These are phyloP conservation scores for Durusdinium trenchii DNA, from an alignment of 73 alveolate genomes.

Conservation along the genomic window DNA sequence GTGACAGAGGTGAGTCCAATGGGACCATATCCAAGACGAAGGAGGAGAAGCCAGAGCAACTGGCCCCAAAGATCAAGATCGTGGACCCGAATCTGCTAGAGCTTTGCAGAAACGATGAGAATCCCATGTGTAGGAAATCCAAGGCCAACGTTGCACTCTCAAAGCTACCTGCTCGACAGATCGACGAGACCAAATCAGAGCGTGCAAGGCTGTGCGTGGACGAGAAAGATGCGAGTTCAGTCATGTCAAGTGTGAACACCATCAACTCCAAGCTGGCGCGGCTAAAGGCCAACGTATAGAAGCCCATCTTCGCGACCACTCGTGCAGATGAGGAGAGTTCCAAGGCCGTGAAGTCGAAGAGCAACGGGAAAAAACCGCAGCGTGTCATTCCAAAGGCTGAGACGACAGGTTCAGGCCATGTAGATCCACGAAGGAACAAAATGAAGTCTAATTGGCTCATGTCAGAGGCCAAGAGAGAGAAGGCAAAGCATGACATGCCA, in stretches of 20 bases:
- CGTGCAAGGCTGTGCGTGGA: conserved; percentile 17
- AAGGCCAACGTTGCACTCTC: neutral
- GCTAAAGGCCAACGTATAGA: neutral
- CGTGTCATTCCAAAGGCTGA: neutral
- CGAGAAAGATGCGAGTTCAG: neutral
- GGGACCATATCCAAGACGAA: neutral
- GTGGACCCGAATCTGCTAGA: neutral
- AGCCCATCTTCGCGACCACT: neutral
- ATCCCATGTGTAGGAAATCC: conserved; percentile 13
- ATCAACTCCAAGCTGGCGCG: neutral
- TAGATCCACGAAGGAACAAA: neutral
- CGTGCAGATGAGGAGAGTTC: neutral
- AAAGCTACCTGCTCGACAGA: neutral
- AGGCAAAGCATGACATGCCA: neutral
- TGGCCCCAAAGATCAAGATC: neutral
- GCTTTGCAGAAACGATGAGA: neutral
- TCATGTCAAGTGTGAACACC: neutral
- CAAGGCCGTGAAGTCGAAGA: neutral
- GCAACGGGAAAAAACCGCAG: neutral
- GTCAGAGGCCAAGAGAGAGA: neutral
- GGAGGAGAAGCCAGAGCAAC: neutral
- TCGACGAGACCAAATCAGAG: neutral
- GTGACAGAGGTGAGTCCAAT: neutral
- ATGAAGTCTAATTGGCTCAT: neutral
- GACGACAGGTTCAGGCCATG: neutral